Base-by-base conservation (phyloP, 129 eudicot genomes). In the Ambrosia trifida region DNA sequence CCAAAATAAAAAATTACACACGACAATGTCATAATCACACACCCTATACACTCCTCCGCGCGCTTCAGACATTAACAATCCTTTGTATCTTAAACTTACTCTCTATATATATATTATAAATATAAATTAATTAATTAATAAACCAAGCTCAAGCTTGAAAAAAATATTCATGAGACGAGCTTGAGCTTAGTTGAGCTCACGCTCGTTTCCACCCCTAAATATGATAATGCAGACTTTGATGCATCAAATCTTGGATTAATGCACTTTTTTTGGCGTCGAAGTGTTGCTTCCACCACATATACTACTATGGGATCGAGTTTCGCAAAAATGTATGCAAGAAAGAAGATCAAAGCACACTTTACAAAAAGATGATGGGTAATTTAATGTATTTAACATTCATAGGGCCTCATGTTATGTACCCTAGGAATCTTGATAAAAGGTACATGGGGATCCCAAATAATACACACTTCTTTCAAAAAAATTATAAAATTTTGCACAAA, bases 391-490 rank as follows among this genome's bases (percentile, higher is more conserved):
- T 14, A 47, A 47, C 53, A 47, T 17, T 18, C 18, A 47, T 47
- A 12, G 18, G 53, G n/a, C 4, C n/a, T 47, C 18, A n/a, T 47
- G 13, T 13, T 3, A 47, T 47, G 63, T 11, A 56, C 63, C 63
- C 36, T 56, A 56, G n/a, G 16, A 24, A 28, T 56, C 63, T 56
- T 56, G 36, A 56, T 28, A 56, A 24, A 56, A 56, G 63, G 64
- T 28, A 11, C 38, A 58, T 58, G 64, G 64, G 28, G 40, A 30
- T 7, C 18, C 64, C 64, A 28, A 56, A 58, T 58, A 58, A 30
- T 28, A 58, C 13, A 58, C 35, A 58, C 64, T 58, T 58, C 64
- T 8, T 57, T 58, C 40, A 56, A 58, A 28, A 28, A 5, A 30
- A 47, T 13, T 17, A 52, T 52, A 52, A 18, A 3, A 18, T 52